Evolutionary conservation across 73 alveolate species (phyloP).

Genomic region (Tetrahymena elliotti): DNA sequence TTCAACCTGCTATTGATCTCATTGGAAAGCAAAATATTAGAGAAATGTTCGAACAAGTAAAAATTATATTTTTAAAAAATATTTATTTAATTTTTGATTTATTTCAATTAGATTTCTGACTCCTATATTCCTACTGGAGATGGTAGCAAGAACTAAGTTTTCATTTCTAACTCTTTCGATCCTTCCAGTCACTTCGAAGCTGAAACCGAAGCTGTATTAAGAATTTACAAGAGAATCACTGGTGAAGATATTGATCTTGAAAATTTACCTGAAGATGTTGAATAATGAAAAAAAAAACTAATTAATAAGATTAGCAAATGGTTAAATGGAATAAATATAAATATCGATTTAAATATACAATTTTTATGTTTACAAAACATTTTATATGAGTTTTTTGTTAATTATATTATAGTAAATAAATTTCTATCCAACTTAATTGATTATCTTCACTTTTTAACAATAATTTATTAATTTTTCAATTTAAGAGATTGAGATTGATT

Average conservation of each 20-base stretch:
- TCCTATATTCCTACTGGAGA: conserved; percentile 63
- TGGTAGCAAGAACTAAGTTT: conserved; percentile 52
- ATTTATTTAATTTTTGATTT: conserved; percentile 17
- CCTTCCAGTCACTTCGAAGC: conserved; percentile 84
- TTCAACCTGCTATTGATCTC: conserved; percentile 62
- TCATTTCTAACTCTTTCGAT: conserved; percentile 67
- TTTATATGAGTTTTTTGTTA: not conserved
- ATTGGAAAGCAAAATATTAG: conserved; percentile 44
- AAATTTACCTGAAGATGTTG: conserved; percentile 36
- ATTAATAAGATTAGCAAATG: not conserved
- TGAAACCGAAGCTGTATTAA: conserved; percentile 60
- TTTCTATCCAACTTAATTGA: not conserved
- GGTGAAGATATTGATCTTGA: conserved; percentile 50
- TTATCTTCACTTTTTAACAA: no score
- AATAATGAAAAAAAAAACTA: conserved; percentile 2
- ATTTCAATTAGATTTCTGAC: conserved; percentile 52
- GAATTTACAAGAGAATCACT: conserved; percentile 52
- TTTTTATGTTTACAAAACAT: not conserved
- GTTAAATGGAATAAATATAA: not conserved
- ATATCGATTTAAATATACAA: not conserved
- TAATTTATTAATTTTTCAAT: no score
- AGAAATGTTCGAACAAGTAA: conserved; percentile 23
- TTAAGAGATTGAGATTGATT: no score
- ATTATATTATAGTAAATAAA: not conserved
- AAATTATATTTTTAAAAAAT: conserved; percentile 32